These are phyloP conservation scores for Fraxinus sp. DNA, from an alignment of 305 asterid genomes.

Conservation along the genomic window DNA sequence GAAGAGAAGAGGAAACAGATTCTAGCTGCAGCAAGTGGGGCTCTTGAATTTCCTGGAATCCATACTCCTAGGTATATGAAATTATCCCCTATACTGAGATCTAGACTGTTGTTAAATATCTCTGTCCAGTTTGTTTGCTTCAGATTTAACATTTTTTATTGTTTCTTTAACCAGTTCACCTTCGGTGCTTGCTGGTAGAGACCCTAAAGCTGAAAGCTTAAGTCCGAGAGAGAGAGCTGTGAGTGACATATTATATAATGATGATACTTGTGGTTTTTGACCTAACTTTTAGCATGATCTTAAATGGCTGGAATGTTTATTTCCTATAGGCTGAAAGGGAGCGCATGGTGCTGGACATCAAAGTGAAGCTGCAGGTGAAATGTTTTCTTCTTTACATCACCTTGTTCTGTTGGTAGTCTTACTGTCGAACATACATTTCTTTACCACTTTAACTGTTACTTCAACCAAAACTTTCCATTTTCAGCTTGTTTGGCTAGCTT, in stretches of 20 bases:
- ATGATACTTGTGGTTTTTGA: slow-evolving; percentile 20
- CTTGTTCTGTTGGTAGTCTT: background rate
- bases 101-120: slow-evolving; percentile 17
- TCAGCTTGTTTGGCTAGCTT: background rate
- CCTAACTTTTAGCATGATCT: slow-evolving; percentile 20
- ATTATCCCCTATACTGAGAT: slow-evolving; percentile 25
- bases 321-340: slow-evolving; percentile 82
- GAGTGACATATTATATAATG: slow-evolving; percentile 38
- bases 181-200: slow-evolving; percentile 57
- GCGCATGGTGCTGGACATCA: slow-evolving; percentile 91
- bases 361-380: slow-evolving; percentile 92
- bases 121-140: slow-evolving; percentile 7
- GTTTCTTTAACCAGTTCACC: slow-evolving; percentile 57
- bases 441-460: slow-evolving; percentile 14
- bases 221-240: slow-evolving; percentile 98
- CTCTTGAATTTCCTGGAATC: slow-evolving; percentile 74
- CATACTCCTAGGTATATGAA: slow-evolving; percentile 53
- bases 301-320: slow-evolving; percentile 20
- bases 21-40: slow-evolving; percentile 83
- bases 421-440: background rate
- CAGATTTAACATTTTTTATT: slow-evolving; percentile 22
- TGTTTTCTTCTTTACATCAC: slow-evolving; percentile 24
- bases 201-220: slow-evolving; percentile 71
- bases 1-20: slow-evolving; percentile 88
- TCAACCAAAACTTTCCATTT: slow-evolving; percentile 11